Conservation (phyloP, 2,329 filamentous ascomycete species). For the Colletotrichum shisoi region DNA sequence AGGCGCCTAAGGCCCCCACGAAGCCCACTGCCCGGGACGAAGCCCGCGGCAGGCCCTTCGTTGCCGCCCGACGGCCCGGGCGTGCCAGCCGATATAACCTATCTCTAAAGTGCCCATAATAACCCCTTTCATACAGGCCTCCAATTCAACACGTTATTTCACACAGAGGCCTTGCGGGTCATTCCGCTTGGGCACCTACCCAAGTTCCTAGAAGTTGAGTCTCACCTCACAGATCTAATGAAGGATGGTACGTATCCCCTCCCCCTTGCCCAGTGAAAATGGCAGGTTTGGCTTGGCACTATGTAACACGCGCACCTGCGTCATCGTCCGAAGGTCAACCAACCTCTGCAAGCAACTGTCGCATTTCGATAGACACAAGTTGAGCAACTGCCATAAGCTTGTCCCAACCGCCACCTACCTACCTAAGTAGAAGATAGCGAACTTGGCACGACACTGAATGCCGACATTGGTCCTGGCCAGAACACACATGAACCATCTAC, state of each 20-base stretch:
- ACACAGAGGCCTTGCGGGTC: conserved; percentile 12
- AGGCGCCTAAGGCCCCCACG: too few species aligned
- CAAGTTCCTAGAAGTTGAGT: not conserved
- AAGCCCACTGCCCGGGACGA: too few species aligned
- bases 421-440: too few species aligned
- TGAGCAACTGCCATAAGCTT: not conserved
- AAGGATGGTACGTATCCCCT: conserved; percentile 17
- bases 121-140: too few species aligned
- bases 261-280: not conserved
- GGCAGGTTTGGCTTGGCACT: not conserved
- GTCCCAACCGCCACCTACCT: not conserved
- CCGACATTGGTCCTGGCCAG: not conserved
- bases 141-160: too few species aligned
- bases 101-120: too few species aligned
- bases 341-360: conserved; percentile 19
- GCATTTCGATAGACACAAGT: conserved; percentile 13
- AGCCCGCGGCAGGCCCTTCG: too few species aligned
- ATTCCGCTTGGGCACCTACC: not conserved
- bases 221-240: not conserved
- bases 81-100: too few species aligned
- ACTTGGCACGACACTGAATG: conserved; percentile 11
- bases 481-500: not conserved
- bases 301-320: conserved; percentile 22
- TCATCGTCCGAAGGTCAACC: conserved; percentile 31
- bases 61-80: too few species aligned